These are phyloP conservation scores for Leccinum sublutescens DNA, from an alignment of 768 basidiomycete genomes.

Conservation along the genomic window DNA sequence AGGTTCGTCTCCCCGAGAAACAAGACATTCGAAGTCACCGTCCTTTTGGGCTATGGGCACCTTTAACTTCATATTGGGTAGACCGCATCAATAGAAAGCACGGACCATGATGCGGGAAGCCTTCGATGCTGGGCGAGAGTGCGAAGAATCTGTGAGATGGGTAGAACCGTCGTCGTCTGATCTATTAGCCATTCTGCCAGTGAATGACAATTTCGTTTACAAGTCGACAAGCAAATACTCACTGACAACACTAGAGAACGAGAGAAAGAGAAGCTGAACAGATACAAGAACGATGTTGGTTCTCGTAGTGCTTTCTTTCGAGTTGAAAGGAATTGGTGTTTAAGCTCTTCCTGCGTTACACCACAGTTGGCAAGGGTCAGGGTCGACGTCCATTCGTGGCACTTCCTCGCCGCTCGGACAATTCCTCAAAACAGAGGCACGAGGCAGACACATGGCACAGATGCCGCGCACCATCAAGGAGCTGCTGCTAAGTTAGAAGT, in stretches of 20 bases:
- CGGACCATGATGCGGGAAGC: constrained; percentile 13
- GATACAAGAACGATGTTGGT: neutral
- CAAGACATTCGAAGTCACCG: constrained; percentile 14
- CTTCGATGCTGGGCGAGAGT: constrained; percentile 15
- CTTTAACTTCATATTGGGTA: constrained; percentile 6
- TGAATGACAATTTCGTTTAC: neutral
- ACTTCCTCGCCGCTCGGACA: neutral
- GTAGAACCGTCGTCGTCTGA: constrained; percentile 12
- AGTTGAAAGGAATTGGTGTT: neutral
- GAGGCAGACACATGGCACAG: constrained; percentile 22
- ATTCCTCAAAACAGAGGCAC: constrained; percentile 11
- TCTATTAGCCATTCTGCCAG: constrained; percentile 16
- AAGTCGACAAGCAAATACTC: constrained; percentile 3
- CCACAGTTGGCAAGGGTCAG: neutral
- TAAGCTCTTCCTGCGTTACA: constrained; percentile 2
- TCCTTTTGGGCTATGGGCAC: constrained; percentile 6
- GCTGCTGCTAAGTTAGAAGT: neutral
- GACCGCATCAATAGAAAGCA: neutral
- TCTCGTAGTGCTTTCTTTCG: neutral
- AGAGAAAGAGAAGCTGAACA: neutral
- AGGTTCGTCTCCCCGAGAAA: constrained; percentile 24
- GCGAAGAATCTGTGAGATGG: constrained; percentile 7
- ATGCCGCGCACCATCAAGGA: neutral
- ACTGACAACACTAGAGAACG: constrained; percentile 4
- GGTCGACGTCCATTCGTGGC: neutral